Evolutionary conservation across 2,329 filamentous ascomycete species (phyloP).

Genomic region (Ophiocordyceps robertsii): DNA sequence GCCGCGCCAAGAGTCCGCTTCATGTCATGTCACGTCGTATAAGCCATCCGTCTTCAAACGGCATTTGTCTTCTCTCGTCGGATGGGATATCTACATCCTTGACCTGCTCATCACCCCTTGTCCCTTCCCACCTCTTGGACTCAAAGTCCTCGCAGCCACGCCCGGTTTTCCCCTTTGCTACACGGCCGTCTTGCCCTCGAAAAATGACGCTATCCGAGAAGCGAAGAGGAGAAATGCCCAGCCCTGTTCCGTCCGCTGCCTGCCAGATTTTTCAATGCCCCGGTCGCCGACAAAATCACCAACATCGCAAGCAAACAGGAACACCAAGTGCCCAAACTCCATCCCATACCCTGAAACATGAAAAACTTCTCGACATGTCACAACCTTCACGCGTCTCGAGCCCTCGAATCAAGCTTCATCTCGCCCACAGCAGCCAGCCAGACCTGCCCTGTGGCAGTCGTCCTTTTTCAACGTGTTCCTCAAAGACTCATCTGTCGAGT

Average conservation of each 20-base stretch:
- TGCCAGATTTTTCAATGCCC: background rate
- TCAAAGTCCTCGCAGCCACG: too few species aligned
- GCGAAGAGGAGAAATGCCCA: too few species aligned
- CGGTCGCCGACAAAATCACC: background rate
- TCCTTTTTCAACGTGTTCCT: too few species aligned
- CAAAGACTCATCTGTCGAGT: too few species aligned
- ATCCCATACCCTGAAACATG: conserved; percentile 1
- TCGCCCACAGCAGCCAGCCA: too few species aligned
- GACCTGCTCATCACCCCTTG: too few species aligned
- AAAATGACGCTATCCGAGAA: background rate
- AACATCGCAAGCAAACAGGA: background rate
- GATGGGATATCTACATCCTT: background rate
- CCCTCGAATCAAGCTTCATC: too few species aligned
- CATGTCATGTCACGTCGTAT: background rate
- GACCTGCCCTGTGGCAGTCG: too few species aligned
- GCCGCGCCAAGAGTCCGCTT: too few species aligned
- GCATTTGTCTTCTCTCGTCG: background rate
- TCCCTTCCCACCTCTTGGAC: background rate
- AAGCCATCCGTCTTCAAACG: background rate
- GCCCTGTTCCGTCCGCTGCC: too few species aligned
- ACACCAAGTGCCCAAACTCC: background rate
- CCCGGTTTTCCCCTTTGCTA: background rate
- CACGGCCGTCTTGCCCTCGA: background rate
- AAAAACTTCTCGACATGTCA: background rate
- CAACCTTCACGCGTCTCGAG: background rate